Evolutionary conservation across 2,329 filamentous ascomycete genomes (phyloP).

Genomic region (Fusarium graminum): DNA sequence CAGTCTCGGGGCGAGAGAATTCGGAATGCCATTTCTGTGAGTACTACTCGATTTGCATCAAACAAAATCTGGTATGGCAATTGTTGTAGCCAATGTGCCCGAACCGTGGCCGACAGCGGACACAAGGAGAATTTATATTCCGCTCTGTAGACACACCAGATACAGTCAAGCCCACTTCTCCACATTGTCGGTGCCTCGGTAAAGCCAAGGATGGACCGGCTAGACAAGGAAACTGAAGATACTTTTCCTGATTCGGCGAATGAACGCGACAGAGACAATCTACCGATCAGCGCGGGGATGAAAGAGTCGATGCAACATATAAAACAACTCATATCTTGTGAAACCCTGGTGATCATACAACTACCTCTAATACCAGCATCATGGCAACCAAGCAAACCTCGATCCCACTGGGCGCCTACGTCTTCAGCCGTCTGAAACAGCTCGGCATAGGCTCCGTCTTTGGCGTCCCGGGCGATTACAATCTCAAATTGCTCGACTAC

Average conservation of each 20-base stretch:
- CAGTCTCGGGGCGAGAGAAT: too few species aligned
- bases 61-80: too few species aligned
- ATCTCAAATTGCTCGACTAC: conserved; percentile 22
- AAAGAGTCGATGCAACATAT: conserved; percentile 4
- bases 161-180: rapidly evolving
- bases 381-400: background rate
- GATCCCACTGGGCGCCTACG: conserved; percentile 12
- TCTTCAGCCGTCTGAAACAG: conserved; percentile 25
- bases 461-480: conserved; percentile 25
- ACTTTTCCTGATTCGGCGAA: conserved; percentile 15
- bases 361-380: background rate
- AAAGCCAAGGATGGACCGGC: background rate
- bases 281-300: conserved; percentile 16
- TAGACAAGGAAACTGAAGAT: conserved; percentile 2
- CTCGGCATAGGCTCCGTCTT: conserved; percentile 19
- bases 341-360: background rate
- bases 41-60: too few species aligned
- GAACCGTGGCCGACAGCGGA: too few species aligned
- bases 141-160: background rate
- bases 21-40: too few species aligned
- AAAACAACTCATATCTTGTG: background rate
- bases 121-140: background rate
- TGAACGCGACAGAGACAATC: background rate
- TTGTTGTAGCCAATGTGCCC: too few species aligned
- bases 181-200: conserved; percentile 7